Conservation (phyloP, 495 filamentous ascomycete genomes). For the Cercophora scortea region DNA sequence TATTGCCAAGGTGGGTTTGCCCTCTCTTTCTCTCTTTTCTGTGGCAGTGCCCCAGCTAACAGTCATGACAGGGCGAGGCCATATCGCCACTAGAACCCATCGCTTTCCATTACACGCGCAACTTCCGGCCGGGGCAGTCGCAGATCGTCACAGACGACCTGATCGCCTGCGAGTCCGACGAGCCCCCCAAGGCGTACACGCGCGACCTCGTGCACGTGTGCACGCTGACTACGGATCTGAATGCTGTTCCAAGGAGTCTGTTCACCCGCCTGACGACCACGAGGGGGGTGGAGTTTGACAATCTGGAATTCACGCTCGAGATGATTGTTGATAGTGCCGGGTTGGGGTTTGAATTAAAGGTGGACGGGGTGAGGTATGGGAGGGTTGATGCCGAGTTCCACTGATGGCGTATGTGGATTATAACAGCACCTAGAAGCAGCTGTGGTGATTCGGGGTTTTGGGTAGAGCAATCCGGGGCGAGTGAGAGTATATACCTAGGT, state of each 20-base stretch:
- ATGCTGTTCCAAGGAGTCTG: slow-evolving; percentile 55
- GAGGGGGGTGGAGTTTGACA: slow-evolving; percentile 66
- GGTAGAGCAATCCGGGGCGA: too few species aligned
- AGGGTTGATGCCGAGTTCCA: slow-evolving; percentile 66
- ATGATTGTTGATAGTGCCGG: slow-evolving; percentile 68
- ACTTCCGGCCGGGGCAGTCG: slow-evolving; percentile 61
- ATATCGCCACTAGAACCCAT: slow-evolving; percentile 60
- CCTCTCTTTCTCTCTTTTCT: background rate
- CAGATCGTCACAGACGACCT: slow-evolving; percentile 65
- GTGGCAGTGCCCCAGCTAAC: background rate
- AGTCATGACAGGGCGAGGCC: slow-evolving; percentile 47
- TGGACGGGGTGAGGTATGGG: slow-evolving; percentile 65
- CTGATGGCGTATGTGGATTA: slow-evolving; percentile 10
- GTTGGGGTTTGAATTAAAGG: slow-evolving; percentile 63
- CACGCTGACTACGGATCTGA: slow-evolving; percentile 67
- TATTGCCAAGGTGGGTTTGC: slow-evolving; percentile 54
- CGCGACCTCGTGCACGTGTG: slow-evolving; percentile 57
- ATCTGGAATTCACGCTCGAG: slow-evolving; percentile 66
- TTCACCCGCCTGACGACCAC: slow-evolving; percentile 64
- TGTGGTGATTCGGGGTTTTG: too few species aligned
- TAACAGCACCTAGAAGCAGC: too few species aligned
- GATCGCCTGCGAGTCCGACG: slow-evolving; percentile 59
- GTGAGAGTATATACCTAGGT: too few species aligned
- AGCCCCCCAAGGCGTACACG: slow-evolving; percentile 50
- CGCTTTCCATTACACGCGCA: slow-evolving; percentile 71